These are phyloP conservation scores for Bipolaris sorokiniana DNA, from an alignment of 2,329 filamentous ascomycete genomes.

Conservation along the genomic window DNA sequence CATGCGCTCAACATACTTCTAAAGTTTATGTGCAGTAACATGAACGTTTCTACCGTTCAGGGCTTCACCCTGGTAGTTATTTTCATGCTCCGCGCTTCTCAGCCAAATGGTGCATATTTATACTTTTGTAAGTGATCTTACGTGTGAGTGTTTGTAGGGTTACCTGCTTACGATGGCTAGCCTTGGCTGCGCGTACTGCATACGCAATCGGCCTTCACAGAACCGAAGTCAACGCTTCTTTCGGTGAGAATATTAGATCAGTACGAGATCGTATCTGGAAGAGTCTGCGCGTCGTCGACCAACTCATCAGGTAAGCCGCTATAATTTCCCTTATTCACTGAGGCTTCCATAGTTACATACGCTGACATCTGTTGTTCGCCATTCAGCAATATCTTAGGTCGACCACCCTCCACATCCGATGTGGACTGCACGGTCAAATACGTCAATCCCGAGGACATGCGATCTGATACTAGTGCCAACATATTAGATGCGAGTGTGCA, in stretches of 20 bases:
- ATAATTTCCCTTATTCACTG: background rate
- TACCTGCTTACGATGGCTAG: conserved; percentile 11
- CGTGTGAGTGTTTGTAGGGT: background rate
- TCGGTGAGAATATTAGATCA: conserved; percentile 51
- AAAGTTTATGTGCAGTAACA: conserved; percentile 56
- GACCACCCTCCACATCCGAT: conserved; percentile 61
- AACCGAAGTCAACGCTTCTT: conserved; percentile 59
- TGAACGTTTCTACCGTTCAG: conserved; percentile 59
- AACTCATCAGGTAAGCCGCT: conserved; percentile 49
- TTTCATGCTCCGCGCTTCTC: conserved; percentile 59
- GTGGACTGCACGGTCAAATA: conserved; percentile 56
- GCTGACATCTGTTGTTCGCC: background rate
- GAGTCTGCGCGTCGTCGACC: conserved; percentile 58
- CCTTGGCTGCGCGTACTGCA: conserved; percentile 57
- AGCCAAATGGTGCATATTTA: conserved; percentile 60
- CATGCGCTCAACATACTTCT: conserved; percentile 55
- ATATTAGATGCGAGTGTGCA: conserved; percentile 49
- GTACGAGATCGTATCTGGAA: conserved; percentile 60
- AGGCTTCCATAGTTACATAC: background rate
- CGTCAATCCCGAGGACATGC: conserved; percentile 30
- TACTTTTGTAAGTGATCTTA: conserved; percentile 51
- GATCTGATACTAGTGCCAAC: conserved; percentile 24
- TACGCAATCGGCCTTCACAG: conserved; percentile 61
- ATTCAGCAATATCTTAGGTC: conserved; percentile 55
- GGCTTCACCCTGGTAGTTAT: conserved; percentile 59